Conservation (phyloP, 495 filamentous ascomycete species). For the Halenospora varia region DNA sequence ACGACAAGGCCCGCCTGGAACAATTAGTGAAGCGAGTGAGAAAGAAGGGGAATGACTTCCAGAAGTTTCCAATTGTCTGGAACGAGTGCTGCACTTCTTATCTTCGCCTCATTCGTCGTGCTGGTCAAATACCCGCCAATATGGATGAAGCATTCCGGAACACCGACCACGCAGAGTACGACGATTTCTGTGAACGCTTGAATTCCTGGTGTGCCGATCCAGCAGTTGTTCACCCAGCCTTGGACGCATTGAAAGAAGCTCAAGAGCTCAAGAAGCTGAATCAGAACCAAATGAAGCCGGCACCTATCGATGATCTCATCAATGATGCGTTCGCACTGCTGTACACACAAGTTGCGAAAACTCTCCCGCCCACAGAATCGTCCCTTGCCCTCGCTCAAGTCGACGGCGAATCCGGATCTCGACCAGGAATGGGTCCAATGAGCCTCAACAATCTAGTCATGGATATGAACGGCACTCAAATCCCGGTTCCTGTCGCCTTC, state of each 20-base stretch:
- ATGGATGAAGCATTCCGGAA: conserved; percentile 77
- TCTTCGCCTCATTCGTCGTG: conserved; percentile 67
- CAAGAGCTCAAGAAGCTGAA: conserved; percentile 91
- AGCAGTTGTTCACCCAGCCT: conserved; percentile 36
- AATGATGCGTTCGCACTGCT: conserved; percentile 82
- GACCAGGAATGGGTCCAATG: conserved; percentile 36
- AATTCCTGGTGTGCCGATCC: conserved; percentile 40
- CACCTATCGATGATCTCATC: conserved; percentile 84
- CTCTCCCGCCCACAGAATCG: conserved; percentile 28
- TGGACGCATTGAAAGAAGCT: conserved; percentile 78
- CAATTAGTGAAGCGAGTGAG: conserved; percentile 75
- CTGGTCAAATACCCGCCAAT: conserved; percentile 58
- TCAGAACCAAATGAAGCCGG: conserved; percentile 75
- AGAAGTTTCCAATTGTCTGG: conserved; percentile 83
- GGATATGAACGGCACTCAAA: conserved; percentile 26
- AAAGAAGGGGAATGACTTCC: conserved; percentile 77
- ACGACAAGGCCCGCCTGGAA: conserved; percentile 77
- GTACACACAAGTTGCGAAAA: conserved; percentile 50
- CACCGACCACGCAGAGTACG: conserved; percentile 78
- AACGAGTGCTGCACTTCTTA: conserved; percentile 72
- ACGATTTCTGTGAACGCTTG: conserved; percentile 46
- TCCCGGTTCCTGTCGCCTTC: conserved; percentile 18
- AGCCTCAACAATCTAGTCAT: conserved; percentile 51
- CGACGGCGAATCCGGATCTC: conserved; percentile 13
- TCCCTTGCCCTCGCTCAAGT: conserved; percentile 24